Evolutionary conservation across 2,329 filamentous ascomycete species (phyloP), one percentile per base, ranked within the genome.

Genomic region (Dothidotthia symphoricarpi): DNA sequence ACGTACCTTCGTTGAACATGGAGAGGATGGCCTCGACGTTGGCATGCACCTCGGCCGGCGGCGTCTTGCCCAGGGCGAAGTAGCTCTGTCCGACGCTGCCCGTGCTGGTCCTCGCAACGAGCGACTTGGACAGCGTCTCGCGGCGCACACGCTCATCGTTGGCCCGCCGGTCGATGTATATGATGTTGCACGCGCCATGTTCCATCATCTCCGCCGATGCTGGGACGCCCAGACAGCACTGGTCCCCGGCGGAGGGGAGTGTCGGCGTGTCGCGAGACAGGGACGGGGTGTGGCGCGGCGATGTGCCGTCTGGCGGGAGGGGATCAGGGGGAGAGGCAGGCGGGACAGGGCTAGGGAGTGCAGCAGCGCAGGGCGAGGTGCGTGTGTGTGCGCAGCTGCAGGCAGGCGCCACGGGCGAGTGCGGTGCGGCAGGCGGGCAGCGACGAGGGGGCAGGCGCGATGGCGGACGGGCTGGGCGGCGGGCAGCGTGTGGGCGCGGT

Each of bases 141-240:
- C 59, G 57, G 28, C 58, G 58, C 28, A 69, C 64, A 46, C 64
- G 56, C 47, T 67, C 66, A 42, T 68, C 65, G 47, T 66, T 61
- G 42, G 67, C 67, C 36, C 67, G 63, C 33, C 68, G 62, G 53
- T 71, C 67, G 45, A 70, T 57, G 59, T 71, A 71, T 43, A 71
- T 66, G 34, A 71, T 61, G 55, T 69, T 69, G 58, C 68, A 70
- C 41, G 64, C 61, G 53, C 66, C 67, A 66, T 69, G 66, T 41
- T 69, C 66, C 68, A 71, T 71, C 35, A 49, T 64, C 55, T 59
- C 57, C 57, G 50, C 53, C 45, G 44, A 34, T 46, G 43, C 47
- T 49, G 46, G 55, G 55, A 58, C 51, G 59, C 61, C 56, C 59
- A 59, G 61, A 46, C 38, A 29, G 34, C 31, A 44, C 53, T 59